These are phyloP conservation scores for Pinguiococcus pyrenoidosus DNA, from an alignment of 108 stramenopile genomes.

Conservation along the genomic window DNA sequence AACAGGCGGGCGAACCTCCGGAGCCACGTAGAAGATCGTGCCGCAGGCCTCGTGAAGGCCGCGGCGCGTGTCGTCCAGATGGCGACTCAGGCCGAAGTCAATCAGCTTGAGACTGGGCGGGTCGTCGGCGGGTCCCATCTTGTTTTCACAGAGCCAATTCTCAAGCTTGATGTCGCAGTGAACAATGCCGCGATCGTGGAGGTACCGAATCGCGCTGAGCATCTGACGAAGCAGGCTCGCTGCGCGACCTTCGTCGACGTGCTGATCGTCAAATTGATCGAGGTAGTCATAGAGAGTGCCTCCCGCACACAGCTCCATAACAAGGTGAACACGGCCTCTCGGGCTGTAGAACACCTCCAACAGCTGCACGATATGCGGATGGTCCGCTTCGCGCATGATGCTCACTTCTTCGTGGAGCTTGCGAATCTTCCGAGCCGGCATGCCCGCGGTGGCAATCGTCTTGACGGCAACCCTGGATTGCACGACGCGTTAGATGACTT, in stretches of 20 bases:
- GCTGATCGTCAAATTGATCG: slow-evolving; percentile 58
- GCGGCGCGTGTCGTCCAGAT: neutral
- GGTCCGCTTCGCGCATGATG: slow-evolving; percentile 19
- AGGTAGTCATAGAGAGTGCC: slow-evolving; percentile 86
- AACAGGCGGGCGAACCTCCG: neutral
- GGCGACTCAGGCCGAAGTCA: neutral
- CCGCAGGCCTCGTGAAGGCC: no score
- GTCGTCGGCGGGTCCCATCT: slow-evolving; percentile 49
- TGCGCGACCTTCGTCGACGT: slow-evolving; percentile 74
- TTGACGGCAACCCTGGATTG: no score
- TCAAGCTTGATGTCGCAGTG: slow-evolving; percentile 95
- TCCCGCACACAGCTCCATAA: slow-evolving; percentile 86
- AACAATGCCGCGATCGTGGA: slow-evolving; percentile 75
- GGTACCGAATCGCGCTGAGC: slow-evolving; percentile 78
- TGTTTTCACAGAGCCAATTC: slow-evolving; percentile 75
- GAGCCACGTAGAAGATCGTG: neutral
- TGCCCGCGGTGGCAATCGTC: no score
- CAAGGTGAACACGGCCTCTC: slow-evolving; percentile 34
- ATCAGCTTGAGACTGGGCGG: neutral
- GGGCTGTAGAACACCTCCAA: slow-evolving; percentile 29
- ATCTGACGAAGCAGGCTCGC: slow-evolving; percentile 64
- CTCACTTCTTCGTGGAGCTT: slow-evolving; percentile 18
- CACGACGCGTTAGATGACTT: no score
- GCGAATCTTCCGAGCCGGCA: no score
- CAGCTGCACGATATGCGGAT: slow-evolving; percentile 34